Percentiles rank a stretch among this genome's conserved stretches.
phyloP scores from a whole-genome alignment of 116 monocot species.

The Dioscorea cayenensis region DNA sequence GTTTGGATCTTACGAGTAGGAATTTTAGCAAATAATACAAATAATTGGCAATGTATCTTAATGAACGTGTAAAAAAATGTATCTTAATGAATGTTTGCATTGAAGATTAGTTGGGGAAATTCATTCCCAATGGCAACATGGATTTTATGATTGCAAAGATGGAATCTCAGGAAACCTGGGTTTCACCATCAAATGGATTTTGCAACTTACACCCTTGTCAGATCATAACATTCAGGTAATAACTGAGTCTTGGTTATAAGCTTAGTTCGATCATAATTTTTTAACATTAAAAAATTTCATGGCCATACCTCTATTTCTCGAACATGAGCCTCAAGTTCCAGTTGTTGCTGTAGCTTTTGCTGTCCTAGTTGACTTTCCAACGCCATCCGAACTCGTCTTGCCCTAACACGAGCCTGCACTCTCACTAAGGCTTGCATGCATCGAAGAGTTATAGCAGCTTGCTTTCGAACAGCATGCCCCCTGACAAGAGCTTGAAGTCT shows the following conservation, averaged over 20 bases:
- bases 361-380: slow-evolving; percentile 60
- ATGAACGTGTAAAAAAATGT: too few species aligned
- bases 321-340: slow-evolving; percentile 33
- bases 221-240: not conserved
- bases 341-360: slow-evolving; percentile 41
- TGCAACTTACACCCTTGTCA: too few species aligned
- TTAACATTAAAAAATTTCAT: not conserved
- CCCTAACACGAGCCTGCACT: slow-evolving; percentile 89
- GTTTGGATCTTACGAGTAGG: too few species aligned
- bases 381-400: slow-evolving; percentile 68
- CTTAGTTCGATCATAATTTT: not conserved
- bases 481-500: slow-evolving; percentile 90
- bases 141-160: too few species aligned
- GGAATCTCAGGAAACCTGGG: too few species aligned
- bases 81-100: too few species aligned
- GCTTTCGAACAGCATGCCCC: slow-evolving; percentile 87
- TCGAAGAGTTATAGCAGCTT: slow-evolving; percentile 76
- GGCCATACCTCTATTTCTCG: slow-evolving; percentile 61
- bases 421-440: slow-evolving; percentile 92
- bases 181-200: too few species aligned
- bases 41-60: too few species aligned
- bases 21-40: too few species aligned
- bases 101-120: too few species aligned
- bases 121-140: too few species aligned
- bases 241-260: not conserved